A percentile compares a stretch with the other conserved stretches of the same genome.
Evolutionary conservation across 2,329 filamentous ascomycete genomes (phyloP).

Genomic region (Aureobasidium pullulans): DNA sequence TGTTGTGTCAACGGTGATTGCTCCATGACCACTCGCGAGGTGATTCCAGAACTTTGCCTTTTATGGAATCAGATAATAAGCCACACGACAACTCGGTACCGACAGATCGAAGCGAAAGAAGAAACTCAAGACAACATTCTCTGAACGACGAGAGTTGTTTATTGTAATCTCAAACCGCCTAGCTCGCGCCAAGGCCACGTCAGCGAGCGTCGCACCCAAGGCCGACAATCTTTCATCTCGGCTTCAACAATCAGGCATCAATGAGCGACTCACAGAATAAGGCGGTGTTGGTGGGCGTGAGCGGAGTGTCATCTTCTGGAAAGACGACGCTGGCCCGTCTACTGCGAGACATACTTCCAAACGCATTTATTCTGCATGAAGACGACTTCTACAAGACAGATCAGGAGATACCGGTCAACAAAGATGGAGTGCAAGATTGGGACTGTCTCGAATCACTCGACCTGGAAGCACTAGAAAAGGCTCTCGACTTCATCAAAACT

Average conservation of each 20-base stretch:
- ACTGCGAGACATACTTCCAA: conserved; percentile 67
- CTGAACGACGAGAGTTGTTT: not conserved
- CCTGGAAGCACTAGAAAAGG: conserved; percentile 57
- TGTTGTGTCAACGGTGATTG: conserved; percentile 90
- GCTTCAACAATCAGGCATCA: not conserved
- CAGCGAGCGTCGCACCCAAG: not conserved
- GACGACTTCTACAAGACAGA: conserved; percentile 94
- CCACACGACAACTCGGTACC: not conserved
- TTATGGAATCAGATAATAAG: not conserved
- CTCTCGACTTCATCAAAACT: conserved; percentile 62
- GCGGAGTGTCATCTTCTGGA: conserved; percentile 83
- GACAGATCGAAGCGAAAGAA: not conserved
- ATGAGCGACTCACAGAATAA: conserved; percentile 18
- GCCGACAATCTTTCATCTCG: not conserved
- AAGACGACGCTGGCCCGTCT: conserved; percentile 90
- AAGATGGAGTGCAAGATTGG: conserved; percentile 68
- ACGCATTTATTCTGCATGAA: conserved; percentile 78
- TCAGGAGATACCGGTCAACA: conserved; percentile 50
- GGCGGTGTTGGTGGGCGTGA: conserved; percentile 67
- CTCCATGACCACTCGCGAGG: conserved; percentile 55
- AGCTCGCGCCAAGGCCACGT: conserved; percentile 12
- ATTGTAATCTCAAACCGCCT: conserved; percentile 13
- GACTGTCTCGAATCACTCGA: conserved; percentile 78
- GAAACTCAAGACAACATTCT: not conserved
- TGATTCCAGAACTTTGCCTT: not conserved